Evolutionary conservation across 495 filamentous ascomycete genomes (phyloP), one percentile per base, ranked within the genome.

Genomic region (Penicillium angulare): DNA sequence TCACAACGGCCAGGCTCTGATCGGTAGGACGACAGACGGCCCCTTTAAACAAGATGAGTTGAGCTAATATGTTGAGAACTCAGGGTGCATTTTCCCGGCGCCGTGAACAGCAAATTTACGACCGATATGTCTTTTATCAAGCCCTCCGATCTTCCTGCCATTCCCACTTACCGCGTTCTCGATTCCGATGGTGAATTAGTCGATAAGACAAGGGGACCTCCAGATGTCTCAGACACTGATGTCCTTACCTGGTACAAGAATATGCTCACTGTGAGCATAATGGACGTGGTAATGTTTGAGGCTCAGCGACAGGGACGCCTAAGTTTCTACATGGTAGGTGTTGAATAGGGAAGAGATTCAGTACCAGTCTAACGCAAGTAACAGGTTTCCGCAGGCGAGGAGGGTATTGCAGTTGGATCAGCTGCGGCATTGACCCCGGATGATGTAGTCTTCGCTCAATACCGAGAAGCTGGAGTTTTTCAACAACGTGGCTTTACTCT

Each of bases 291-390:
- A 52, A 95, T 95, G 90, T 93, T 90, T 59, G 88, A 97, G 63
- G 89, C 89, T 13, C 86, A 89, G 55, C 65, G 87, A 41, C 86
- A 89, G 58, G 86, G 92, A 31, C 81, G 90, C 7, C 64, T 99
- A 41, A 91, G 85, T 65, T 99, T 99, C 71, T 99, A 97, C 61
- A 97, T 99, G 90, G 91, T 84, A 75, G 90, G 91, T 84, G 74
- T 20, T 7, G 20, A 1, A 3, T 18, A 8, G 9, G 16, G 7
- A 41, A n/a, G n/a, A n/a, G n/a, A n/a, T n/a, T n/a, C n/a, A n/a
- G n/a, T n/a, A n/a, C n/a, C n/a, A n/a, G n/a, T 1, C 32, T 38
- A 35, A 36, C 13, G 18, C 47, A 52, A 7, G 44, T 23, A 20
- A 26, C 42, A 85, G 82, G 81, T 96, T 45, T 92, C 88, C 17